Percentiles rank a stretch among this genome's conserved stretches.
phyloP scores from a whole-genome alignment of 306 rosid genomes.

The Argentina anserina region DNA sequence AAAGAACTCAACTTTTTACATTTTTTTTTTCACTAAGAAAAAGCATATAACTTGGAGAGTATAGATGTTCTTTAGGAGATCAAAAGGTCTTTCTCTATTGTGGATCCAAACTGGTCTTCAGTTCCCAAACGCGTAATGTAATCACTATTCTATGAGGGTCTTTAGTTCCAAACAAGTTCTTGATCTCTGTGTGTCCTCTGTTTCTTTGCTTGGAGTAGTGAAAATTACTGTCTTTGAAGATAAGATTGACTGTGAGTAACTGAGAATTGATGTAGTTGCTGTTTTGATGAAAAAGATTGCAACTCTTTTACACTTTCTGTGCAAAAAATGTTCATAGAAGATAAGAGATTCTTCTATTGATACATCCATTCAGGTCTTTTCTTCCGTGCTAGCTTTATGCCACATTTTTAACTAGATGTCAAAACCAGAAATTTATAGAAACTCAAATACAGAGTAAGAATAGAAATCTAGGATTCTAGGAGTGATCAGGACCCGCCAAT shows the following conservation, averaged over 20 bases:
- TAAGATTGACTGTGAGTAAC: background rate
- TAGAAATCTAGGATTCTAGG: background rate
- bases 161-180: background rate
- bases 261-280: background rate
- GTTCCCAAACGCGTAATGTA: background rate
- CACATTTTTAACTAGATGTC: slow-evolving; percentile 2
- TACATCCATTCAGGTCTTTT: slow-evolving; percentile 3
- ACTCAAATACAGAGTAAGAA: background rate
- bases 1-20: background rate
- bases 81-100: background rate
- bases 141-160: background rate
- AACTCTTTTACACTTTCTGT: background rate
- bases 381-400: background rate
- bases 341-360: background rate
- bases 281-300: background rate
- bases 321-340: background rate
- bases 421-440: background rate
- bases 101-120: slow-evolving; percentile 3
- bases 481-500: slow-evolving; percentile 9
- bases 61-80: background rate
- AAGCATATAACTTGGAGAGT: background rate
- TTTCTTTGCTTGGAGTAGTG: background rate
- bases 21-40: background rate
- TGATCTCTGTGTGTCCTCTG: background rate
- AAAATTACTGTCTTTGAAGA: background rate